These are phyloP conservation scores for Fusarium succisae DNA, from an alignment of 2,329 filamentous ascomycete genomes.

Conservation along the genomic window DNA sequence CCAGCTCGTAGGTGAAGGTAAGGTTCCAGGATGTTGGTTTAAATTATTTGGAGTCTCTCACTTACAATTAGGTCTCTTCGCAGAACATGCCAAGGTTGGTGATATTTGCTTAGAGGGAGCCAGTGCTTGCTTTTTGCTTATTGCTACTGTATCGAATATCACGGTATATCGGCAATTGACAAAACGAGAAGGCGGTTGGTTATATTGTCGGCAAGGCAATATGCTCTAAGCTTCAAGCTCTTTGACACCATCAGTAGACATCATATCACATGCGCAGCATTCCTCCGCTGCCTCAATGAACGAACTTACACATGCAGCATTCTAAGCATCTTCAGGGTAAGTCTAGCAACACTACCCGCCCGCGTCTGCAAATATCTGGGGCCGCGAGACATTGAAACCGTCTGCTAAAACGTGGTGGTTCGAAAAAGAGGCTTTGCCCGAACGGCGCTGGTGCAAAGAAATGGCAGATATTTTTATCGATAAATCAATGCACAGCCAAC, in stretches of 20 bases:
- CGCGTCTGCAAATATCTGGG: slow-evolving; percentile 22
- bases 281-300: slow-evolving; percentile 24
- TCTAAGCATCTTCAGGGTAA: slow-evolving; percentile 21
- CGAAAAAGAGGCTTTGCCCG: slow-evolving; percentile 18
- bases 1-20: slow-evolving; percentile 33
- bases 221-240: background rate
- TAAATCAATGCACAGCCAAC: slow-evolving; percentile 11
- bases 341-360: slow-evolving; percentile 3
- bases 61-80: background rate
- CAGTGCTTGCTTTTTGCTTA: slow-evolving; percentile 7
- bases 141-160: background rate
- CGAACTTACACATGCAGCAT: slow-evolving; percentile 26
- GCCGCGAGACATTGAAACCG: slow-evolving; percentile 19
- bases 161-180: background rate
- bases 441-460: slow-evolving; percentile 29
- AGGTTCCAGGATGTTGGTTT: slow-evolving; percentile 31
- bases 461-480: slow-evolving; percentile 41
- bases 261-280: slow-evolving; percentile 37
- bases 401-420: slow-evolving; percentile 20
- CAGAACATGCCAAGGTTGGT: slow-evolving; percentile 1
- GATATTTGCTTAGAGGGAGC: background rate
- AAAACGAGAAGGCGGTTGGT: background rate
- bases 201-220: background rate
- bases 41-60: background rate
- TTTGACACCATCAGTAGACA: background rate